These are phyloP conservation scores for Trametes sp. DNA, from an alignment of 1,284 basidiomycete genomes.

Conservation along the genomic window DNA sequence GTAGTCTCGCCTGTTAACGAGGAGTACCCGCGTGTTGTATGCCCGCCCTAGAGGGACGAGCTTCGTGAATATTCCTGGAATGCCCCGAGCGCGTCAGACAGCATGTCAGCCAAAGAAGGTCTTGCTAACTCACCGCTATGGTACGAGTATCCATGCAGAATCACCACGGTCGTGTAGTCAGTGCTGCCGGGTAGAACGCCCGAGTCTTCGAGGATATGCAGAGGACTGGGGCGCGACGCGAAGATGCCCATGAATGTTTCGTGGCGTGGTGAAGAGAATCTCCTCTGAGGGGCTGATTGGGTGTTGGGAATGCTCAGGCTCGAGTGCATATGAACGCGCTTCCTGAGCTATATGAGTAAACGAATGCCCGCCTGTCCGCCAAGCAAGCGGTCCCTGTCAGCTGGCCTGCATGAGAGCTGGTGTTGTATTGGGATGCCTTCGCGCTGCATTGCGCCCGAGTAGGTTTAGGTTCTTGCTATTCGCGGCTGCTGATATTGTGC, in stretches of 20 bases:
- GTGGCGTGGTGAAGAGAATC: too few species aligned
- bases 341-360: too few species aligned
- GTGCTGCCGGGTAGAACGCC: conserved; percentile 2
- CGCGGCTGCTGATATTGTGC: too few species aligned
- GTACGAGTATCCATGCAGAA: conserved; percentile 11
- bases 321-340: too few species aligned
- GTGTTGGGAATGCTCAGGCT: background rate
- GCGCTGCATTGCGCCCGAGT: background rate
- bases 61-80: conserved; percentile 36
- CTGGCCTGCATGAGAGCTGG: background rate
- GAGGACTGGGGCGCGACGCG: background rate
- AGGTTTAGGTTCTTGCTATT: background rate
- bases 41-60: conserved; percentile 16
- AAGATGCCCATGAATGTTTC: background rate
- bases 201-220: conserved; percentile 7
- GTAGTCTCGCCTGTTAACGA: conserved; percentile 26
- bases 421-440: background rate
- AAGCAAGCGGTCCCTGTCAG: background rate
- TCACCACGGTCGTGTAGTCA: conserved; percentile 16
- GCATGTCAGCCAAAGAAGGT: background rate
- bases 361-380: too few species aligned
- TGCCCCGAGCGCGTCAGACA: background rate
- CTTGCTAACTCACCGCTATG: conserved; percentile 7
- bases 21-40: conserved; percentile 16
- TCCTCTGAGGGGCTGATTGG: background rate